Percentiles rank a stretch among this genome's conserved stretches.
These are phyloP conservation scores for Ceratobasidium papillatum DNA, from an alignment of 1,284 basidiomycete genomes.

Conservation along the genomic window DNA sequence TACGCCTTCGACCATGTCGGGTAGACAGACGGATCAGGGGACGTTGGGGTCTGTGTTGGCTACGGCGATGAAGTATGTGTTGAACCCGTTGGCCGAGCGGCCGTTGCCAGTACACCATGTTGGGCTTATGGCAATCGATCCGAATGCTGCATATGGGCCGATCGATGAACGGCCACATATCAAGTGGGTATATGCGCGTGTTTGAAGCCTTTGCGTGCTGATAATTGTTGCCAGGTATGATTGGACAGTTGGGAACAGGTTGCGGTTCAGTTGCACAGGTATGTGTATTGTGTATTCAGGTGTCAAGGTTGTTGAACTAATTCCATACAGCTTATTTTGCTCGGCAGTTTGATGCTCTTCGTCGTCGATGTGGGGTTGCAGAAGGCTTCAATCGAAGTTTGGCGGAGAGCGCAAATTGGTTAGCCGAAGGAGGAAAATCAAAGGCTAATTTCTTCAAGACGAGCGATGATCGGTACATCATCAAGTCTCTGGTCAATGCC, in stretches of 20 bases:
- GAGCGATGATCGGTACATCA: conserved; percentile 74
- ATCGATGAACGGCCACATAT: conserved; percentile 78
- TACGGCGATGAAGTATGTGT: conserved; percentile 66
- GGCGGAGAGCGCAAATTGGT: conserved; percentile 69
- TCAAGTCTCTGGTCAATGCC: conserved; percentile 82
- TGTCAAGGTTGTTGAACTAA: background rate
- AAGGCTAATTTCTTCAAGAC: conserved; percentile 80
- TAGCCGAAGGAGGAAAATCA: conserved; percentile 61
- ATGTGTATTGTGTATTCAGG: background rate
- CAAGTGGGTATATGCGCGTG: conserved; percentile 59
- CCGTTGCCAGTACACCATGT: conserved; percentile 53
- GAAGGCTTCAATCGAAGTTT: conserved; percentile 68
- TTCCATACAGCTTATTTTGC: conserved; percentile 68
- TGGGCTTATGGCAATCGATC: conserved; percentile 58
- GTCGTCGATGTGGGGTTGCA: conserved; percentile 72
- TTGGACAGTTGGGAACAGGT: conserved; percentile 73
- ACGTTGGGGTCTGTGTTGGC: conserved; percentile 63
- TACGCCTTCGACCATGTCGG: conserved; percentile 20
- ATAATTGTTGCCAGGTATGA: conserved; percentile 51
- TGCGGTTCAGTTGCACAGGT: conserved; percentile 74
- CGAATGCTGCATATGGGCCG: conserved; percentile 47
- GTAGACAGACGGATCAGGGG: conserved; percentile 47
- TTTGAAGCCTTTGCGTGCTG: background rate
- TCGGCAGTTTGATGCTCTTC: conserved; percentile 73
- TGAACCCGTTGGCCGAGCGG: conserved; percentile 53